Conservation (phyloP, 1,284 basidiomycete genomes). For the Macrocystidia cucumis region DNA sequence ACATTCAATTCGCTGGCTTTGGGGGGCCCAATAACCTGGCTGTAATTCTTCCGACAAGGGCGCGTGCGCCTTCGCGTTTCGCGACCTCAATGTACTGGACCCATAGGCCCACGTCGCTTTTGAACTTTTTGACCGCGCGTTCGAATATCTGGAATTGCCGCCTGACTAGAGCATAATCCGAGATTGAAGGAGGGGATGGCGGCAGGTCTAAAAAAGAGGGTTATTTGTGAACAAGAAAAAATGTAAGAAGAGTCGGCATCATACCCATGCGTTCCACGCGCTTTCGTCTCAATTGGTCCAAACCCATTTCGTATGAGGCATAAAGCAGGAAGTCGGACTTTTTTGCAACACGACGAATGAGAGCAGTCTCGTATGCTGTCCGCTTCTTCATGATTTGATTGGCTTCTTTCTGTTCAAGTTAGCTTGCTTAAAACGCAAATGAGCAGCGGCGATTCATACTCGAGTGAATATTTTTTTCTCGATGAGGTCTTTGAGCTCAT, state of each 20-base stretch:
- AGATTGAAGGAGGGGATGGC: conserved; percentile 54
- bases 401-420: conserved; percentile 54
- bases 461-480: conserved; percentile 84
- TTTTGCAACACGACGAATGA: conserved; percentile 78
- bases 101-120: conserved; percentile 84
- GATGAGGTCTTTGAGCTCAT: conserved; percentile 91
- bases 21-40: conserved; percentile 49
- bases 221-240: conserved; percentile 1
- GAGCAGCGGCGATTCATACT: conserved; percentile 33
- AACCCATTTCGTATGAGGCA: conserved; percentile 85
- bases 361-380: conserved; percentile 76
- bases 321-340: conserved; percentile 91
- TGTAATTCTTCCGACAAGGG: conserved; percentile 72
- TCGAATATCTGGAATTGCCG: conserved; percentile 89
- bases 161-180: conserved; percentile 76
- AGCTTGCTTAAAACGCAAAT: conserved; percentile 5
- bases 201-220: conserved; percentile 49
- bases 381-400: conserved; percentile 84
- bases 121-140: conserved; percentile 84
- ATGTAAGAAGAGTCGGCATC: too few species aligned
- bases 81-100: conserved; percentile 84
- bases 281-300: conserved; percentile 77
- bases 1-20: neutral
- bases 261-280: conserved; percentile 67
- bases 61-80: conserved; percentile 72